These are phyloP conservation scores for Isatis tinctoria DNA, from an alignment of 345 rosid genomes.

Conservation along the genomic window DNA sequence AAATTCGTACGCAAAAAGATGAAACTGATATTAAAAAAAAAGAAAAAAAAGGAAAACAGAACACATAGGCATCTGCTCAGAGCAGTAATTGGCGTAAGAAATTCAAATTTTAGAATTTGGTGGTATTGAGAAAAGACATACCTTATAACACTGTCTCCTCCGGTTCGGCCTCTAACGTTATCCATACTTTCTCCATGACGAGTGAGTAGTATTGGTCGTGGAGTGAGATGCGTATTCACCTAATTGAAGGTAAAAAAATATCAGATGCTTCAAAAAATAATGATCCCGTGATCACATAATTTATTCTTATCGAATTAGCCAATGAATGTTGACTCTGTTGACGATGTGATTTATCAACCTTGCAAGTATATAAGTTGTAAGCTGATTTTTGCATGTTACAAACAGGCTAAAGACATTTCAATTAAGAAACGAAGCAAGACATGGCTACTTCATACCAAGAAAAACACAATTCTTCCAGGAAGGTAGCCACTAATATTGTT, in stretches of 20 bases:
- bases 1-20: background rate
- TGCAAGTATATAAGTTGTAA: conserved; percentile 5
- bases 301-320: background rate
- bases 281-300: background rate
- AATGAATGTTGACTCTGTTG: conserved; percentile 4
- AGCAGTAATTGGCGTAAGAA: background rate
- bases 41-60: background rate
- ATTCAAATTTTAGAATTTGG: background rate
- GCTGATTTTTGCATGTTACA: background rate
- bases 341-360: background rate
- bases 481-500: conserved; percentile 99
- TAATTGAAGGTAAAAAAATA: conserved; percentile 18
- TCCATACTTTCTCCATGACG: conserved; percentile 98
- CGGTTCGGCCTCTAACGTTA: conserved; percentile 96
- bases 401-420: background rate
- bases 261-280: background rate
- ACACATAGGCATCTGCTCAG: background rate
- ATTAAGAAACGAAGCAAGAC: conserved; percentile 1
- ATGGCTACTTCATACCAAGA: conserved; percentile 58
- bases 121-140: conserved; percentile 24
- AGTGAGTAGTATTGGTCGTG: conserved; percentile 95
- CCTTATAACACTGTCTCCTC: conserved; percentile 91
- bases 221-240: conserved; percentile 99
- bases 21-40: background rate
- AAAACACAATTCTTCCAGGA: conserved; percentile 97